These are phyloP conservation scores for Lipomyces yamadae DNA, from an alignment of 805 yeast species.

Conservation along the genomic window DNA sequence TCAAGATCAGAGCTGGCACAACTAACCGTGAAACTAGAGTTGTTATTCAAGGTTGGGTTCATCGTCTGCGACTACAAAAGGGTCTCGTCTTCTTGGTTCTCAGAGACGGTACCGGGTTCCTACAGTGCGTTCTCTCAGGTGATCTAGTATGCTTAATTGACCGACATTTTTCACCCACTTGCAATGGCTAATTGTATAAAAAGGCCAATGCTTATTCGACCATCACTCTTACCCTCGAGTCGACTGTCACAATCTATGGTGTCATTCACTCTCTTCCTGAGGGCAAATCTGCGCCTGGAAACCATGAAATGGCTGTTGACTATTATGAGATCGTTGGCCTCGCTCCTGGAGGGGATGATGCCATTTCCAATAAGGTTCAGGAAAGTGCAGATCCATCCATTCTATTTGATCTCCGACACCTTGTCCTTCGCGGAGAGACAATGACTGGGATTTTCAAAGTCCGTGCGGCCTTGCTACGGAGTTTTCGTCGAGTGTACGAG, in stretches of 20 bases:
- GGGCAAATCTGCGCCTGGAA: conserved; percentile 97
- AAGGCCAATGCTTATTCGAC: conserved; percentile 85
- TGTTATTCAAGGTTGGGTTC: conserved; percentile 91
- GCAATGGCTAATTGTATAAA: neutral
- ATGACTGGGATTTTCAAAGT: conserved; percentile 92
- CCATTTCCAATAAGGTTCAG: conserved; percentile 91
- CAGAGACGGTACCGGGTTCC: conserved; percentile 92
- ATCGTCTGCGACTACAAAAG: conserved; percentile 90
- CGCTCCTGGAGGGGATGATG: conserved; percentile 96
- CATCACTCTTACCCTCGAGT: conserved; percentile 81
- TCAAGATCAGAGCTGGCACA: conserved; percentile 65
- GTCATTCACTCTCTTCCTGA: conserved; percentile 82
- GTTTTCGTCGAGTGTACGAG: conserved; percentile 75
- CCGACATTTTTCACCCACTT: neutral
- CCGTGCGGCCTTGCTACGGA: conserved; percentile 74
- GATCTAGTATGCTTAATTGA: conserved; percentile 56
- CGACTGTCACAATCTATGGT: conserved; percentile 82
- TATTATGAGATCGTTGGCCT: conserved; percentile 86
- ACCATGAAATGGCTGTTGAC: conserved; percentile 90
- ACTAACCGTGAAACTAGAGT: conserved; percentile 71
- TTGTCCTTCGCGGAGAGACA: conserved; percentile 95
- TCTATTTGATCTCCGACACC: conserved; percentile 91
- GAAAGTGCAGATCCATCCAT: conserved; percentile 85
- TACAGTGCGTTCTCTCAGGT: conserved; percentile 87
- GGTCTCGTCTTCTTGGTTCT: conserved; percentile 87